Evolutionary conservation across 2,329 filamentous ascomycete species (phyloP), one percentile per base, ranked within the genome.

Genomic region (Penicillium sp.): DNA sequence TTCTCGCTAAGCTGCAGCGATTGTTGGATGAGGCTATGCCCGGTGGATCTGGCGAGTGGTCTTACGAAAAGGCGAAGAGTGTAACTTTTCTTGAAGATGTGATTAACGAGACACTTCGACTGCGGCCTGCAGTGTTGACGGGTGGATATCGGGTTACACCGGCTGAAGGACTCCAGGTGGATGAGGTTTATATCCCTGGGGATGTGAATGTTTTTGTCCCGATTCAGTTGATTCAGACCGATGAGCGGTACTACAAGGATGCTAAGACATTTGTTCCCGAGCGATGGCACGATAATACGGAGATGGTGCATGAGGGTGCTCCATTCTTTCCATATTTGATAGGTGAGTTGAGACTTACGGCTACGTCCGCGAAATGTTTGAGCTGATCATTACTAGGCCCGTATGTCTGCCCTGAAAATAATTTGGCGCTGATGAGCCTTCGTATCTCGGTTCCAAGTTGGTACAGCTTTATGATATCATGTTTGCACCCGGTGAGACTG

Each of bases 1-100:
- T 65, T 11, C 61, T 65, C 15, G 51, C 53, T 6, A 73, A 72
- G 37, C 62, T 77, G 1, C 72, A 72, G 48, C 12, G 23, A 1
- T 53, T 65, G 6, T 50, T 77, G 6, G 69, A 75, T 48, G 49
- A 58, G 11, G 59, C 59, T 14, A 67, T 50, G n/a, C 33, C 33
- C 15, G 9, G 9, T 12, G 47, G 47, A n/a, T 20, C 35, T 18
- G 7, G 29, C 7, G 47, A 50, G 47, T 40, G 33, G 35, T 41
- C 35, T 6, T 29, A 50, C 14, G 31, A 41, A 11, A 41, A 40
- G 9, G 22, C 23, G 12, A 50, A 50, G 26, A 27, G 27, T 11
- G 22, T 49, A 2, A 27, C 20, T 14, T 50, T 31, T 22, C 31
- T 50, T 11, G 47, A 50, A 2, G 47, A 40, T 27, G 12, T 50